Evolutionary conservation across 1,284 basidiomycete genomes (phyloP).

Genomic region (Ganoderma boninense): DNA sequence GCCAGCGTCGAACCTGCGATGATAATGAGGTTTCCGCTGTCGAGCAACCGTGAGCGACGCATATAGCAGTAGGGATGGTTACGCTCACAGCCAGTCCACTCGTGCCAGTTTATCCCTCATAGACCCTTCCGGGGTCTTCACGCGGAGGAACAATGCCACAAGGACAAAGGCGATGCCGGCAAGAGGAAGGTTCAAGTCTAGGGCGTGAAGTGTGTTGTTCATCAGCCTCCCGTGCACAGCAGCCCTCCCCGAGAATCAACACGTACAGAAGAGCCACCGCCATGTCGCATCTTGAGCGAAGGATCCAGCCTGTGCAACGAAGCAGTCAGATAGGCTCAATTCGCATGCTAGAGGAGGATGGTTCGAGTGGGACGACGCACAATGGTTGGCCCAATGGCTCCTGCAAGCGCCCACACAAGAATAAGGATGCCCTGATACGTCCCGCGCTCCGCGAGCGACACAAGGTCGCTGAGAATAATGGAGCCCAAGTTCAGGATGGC

Average conservation of each 20-base stretch:
- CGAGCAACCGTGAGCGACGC: neutral
- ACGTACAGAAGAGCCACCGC: slow-evolving; percentile 43
- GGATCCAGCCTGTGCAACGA: slow-evolving; percentile 25
- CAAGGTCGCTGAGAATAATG: slow-evolving; percentile 49
- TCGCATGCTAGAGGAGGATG: neutral
- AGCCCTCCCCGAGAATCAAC: no score
- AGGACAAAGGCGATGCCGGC: slow-evolving; percentile 44
- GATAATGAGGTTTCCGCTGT: slow-evolving; percentile 32
- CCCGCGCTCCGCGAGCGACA: slow-evolving; percentile 48
- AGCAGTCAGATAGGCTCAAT: neutral
- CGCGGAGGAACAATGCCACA: slow-evolving; percentile 41
- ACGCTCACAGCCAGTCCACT: slow-evolving; percentile 41
- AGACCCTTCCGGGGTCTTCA: slow-evolving; percentile 40
- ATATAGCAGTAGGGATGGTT: no score
- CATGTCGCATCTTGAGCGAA: slow-evolving; percentile 35
- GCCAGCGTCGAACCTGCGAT: slow-evolving; percentile 24
- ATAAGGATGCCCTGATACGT: slow-evolving; percentile 46
- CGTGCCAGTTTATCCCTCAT: slow-evolving; percentile 34
- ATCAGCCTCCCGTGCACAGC: no score
- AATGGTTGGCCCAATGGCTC: slow-evolving; percentile 41
- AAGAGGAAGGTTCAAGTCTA: slow-evolving; percentile 48
- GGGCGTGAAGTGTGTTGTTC: no score
- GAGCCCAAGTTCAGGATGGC: slow-evolving; percentile 45
- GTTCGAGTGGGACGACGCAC: neutral
- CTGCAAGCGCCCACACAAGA: slow-evolving; percentile 45